Conservation (phyloP, 1,139 yeast species). For the Suhomyces bribrorum region DNA sequence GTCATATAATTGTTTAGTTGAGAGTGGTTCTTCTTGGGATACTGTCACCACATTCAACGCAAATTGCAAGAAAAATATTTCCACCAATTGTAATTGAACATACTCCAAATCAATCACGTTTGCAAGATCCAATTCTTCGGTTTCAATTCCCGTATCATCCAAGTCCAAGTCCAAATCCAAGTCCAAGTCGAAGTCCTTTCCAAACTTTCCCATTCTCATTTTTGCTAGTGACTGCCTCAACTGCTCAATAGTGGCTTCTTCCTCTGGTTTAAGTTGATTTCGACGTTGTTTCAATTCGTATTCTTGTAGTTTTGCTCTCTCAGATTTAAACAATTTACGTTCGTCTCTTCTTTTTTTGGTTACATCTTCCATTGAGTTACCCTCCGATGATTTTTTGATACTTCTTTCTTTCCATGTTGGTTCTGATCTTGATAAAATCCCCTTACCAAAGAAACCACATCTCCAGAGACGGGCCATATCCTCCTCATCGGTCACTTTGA, state of each 20-base stretch:
- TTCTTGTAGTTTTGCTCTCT: constrained; percentile 42
- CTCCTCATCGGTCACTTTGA: constrained; percentile 44
- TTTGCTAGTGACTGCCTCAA: constrained; percentile 22
- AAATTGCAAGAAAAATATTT: constrained; percentile 63
- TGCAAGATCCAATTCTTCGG: constrained; percentile 1
- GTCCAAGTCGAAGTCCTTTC: constrained; percentile 21
- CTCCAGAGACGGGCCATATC: constrained; percentile 72
- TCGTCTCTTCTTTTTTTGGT: constrained; percentile 74
- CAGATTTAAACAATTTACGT: constrained; percentile 68
- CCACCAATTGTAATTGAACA: constrained; percentile 74
- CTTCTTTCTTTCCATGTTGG: constrained; percentile 85
- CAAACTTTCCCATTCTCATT: constrained; percentile 19
- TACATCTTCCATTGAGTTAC: constrained; percentile 57
- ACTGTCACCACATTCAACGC: constrained; percentile 49
- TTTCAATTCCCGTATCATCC: constrained; percentile 26
- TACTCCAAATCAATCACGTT: constrained; percentile 51
- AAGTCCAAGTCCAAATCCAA: constrained; percentile 26
- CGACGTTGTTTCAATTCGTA: constrained; percentile 33
- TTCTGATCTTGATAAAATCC: constrained; percentile 82
- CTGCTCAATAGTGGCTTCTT: constrained; percentile 26
- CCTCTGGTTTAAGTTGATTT: constrained; percentile 26
- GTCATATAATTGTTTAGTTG: constrained; percentile 29
- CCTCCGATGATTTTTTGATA: constrained; percentile 45
- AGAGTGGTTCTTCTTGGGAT: constrained; percentile 8
- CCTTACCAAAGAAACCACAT: constrained; percentile 93